phyloP scores from a whole-genome alignment of 306 rosid genomes.

The Lathyrus sativus region DNA sequence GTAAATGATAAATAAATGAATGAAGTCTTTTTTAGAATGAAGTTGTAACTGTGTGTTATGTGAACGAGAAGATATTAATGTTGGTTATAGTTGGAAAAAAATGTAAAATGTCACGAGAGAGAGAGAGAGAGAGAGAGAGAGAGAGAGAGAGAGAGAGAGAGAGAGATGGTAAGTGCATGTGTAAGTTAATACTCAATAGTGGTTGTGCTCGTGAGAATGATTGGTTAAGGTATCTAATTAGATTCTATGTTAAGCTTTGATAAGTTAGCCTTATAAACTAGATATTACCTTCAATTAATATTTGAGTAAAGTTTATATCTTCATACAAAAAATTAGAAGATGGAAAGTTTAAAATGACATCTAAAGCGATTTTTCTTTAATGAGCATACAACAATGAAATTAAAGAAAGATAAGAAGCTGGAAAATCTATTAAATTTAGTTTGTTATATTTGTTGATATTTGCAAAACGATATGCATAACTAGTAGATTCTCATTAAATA shows the following conservation, averaged over 20 bases:
- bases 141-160: background rate
- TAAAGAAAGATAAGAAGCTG: no score
- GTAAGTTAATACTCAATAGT: slow-evolving; percentile 31
- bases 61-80: slow-evolving; percentile 8
- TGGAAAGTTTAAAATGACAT: no score
- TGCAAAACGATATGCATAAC: no score
- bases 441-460: no score
- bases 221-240: background rate
- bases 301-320: background rate
- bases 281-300: background rate
- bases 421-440: no score
- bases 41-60: slow-evolving; percentile 32
- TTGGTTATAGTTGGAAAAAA: background rate
- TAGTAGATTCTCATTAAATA: no score
- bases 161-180: slow-evolving; percentile 55
- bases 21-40: slow-evolving; percentile 34
- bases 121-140: background rate
- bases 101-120: slow-evolving; percentile 1
- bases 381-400: no score
- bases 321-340: background rate
- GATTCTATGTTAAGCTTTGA: background rate
- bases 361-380: no score
- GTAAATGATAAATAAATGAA: slow-evolving; percentile 18
- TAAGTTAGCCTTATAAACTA: background rate
- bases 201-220: background rate